Evolutionary conservation across 345 rosid genomes (phyloP).

Genomic region (Streptanthus diversifolius): DNA sequence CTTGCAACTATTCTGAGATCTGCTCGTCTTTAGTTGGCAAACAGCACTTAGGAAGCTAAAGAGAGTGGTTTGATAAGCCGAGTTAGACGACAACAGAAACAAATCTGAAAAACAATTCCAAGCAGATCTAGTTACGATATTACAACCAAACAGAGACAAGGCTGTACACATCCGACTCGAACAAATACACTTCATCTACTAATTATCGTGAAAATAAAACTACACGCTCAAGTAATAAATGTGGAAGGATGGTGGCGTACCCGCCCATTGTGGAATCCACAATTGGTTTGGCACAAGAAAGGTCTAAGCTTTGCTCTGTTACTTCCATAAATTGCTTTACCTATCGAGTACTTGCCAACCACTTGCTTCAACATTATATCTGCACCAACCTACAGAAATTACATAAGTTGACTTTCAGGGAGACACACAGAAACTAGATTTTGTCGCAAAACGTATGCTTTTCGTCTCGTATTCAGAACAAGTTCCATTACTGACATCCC

Average conservation of each 20-base stretch:
- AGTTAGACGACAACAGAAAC: not conserved
- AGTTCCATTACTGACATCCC: not conserved
- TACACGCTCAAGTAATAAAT: not conserved
- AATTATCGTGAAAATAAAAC: not conserved
- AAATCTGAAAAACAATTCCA: not conserved
- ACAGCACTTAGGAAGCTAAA: not conserved
- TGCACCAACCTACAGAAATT: not conserved
- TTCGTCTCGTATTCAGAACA: not conserved
- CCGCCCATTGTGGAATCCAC: conserved; percentile 46
- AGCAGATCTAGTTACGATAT: not conserved
- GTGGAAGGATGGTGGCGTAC: conserved; percentile 24
- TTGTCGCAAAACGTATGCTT: not conserved
- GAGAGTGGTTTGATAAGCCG: not conserved
- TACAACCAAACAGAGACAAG: not conserved
- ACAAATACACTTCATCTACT: not conserved
- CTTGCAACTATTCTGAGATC: not conserved
- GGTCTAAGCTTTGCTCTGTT: conserved; percentile 41
- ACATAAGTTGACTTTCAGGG: not conserved
- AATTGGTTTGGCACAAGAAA: conserved; percentile 32
- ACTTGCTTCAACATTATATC: conserved; percentile 51
- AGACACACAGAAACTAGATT: not conserved
- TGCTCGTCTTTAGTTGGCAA: not conserved
- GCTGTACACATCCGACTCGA: not conserved
- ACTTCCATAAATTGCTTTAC: conserved; percentile 24
- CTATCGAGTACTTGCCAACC: conserved; percentile 34